Evolutionary conservation across 257 asterid genomes (phyloP), one percentile per base, ranked within the genome.

Genomic region (Rauvolfia tetraphylla): DNA sequence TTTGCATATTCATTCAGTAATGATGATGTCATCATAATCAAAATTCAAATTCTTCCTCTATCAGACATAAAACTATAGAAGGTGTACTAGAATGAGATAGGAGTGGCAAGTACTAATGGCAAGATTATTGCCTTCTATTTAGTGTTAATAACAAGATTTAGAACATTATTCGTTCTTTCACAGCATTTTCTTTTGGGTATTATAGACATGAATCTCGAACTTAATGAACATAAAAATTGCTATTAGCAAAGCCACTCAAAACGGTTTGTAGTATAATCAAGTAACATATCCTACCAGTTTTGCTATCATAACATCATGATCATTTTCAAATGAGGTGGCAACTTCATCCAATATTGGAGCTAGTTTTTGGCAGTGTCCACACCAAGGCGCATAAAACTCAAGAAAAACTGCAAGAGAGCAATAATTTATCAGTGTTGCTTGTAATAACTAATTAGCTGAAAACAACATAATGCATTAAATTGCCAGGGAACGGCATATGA

Each of bases 341-440:
- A 93, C 93, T 87, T 90, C 97, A 46, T 91, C 98, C 88, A 93
- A 79, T 79, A 87, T 90, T 38, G 97, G 98, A 67, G 96, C 97
- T 69, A 93, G 84, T 56, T 81, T 59, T 85, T 90, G 81, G 95
- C 98, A 90, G 86, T 91, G 97, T 79, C 95, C 95, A 70, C 98
- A 91, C 96, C 96, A 91, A 10, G 97, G 97, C 51, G 98, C 93
- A 72, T 93, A 90, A 79, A 93, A 91, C 77, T 91, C 95, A 0
- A 93, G 80, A 68, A 93, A 78, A 79, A 93, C 96, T 90, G 91
- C 39, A 68, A 71, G 25, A 76, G 14, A 56, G 34, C 13, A 22
- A 68, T 53, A 73, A 72, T 33, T 1, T 31, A 0, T 51, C 18
- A 66, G 73, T 13, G 1, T 17, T 10, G 8, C 23, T 25, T 22